phyloP scores from a whole-genome alignment of 306 rosid species.

The Quercus cerris region DNA sequence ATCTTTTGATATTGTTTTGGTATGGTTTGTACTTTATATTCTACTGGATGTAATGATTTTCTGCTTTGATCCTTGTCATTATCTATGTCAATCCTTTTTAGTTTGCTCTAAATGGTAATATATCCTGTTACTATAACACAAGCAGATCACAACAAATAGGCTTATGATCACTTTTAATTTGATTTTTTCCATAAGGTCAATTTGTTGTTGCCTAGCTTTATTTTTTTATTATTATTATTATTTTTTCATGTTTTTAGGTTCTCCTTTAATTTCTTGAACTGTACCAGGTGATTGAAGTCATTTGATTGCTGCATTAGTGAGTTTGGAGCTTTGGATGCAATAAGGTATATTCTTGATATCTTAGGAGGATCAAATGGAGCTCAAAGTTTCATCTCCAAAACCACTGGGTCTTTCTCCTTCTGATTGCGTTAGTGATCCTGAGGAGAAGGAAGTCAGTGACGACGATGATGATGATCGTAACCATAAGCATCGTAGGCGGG shows the following conservation, averaged over 20 bases:
- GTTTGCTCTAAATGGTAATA: not conserved
- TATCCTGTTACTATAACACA: not conserved
- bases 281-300: constrained; percentile 22
- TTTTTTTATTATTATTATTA: not conserved
- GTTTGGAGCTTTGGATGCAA: constrained; percentile 30
- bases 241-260: constrained; percentile 28
- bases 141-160: not conserved
- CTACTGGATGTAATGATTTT: not conserved
- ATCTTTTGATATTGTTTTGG: not conserved
- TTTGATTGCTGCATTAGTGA: constrained; percentile 34
- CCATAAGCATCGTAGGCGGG: constrained; percentile 89
- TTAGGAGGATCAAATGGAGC: constrained; percentile 53
- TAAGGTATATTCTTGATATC: constrained; percentile 20
- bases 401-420: constrained; percentile 56
- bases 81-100: not conserved
- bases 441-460: constrained; percentile 93
- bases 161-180: not conserved
- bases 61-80: not conserved
- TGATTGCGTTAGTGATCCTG: constrained; percentile 74
- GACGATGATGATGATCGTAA: constrained; percentile 96
- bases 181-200: not conserved
- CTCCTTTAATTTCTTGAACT: constrained; percentile 17
- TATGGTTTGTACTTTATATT: not conserved
- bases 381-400: constrained; percentile 73
- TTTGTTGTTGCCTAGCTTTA: not conserved